A percentile compares a stretch with the other conserved stretches of the same genome.
These are phyloP conservation scores for Suillus placidus DNA, from an alignment of 768 basidiomycete genomes.

Conservation along the genomic window DNA sequence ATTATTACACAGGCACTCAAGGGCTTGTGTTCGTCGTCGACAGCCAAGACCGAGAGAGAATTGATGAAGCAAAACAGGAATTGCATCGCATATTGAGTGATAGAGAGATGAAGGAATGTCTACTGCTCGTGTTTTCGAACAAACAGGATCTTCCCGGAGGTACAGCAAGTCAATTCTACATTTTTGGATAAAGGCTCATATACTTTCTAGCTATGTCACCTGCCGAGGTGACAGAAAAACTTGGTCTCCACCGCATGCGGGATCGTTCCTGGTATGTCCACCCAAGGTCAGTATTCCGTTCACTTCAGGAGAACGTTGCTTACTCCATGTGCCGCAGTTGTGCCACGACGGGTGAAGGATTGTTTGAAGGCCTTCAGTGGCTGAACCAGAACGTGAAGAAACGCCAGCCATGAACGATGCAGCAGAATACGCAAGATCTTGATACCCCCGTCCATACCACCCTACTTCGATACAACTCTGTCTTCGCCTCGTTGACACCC, in stretches of 20 bases:
- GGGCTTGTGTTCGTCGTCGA: slow-evolving; percentile 98
- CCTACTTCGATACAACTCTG: slow-evolving; percentile 26
- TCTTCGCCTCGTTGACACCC: slow-evolving; percentile 33
- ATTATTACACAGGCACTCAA: slow-evolving; percentile 99
- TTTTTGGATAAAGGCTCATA: slow-evolving; percentile 6
- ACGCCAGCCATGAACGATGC: slow-evolving; percentile 63
- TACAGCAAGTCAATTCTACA: slow-evolving; percentile 33
- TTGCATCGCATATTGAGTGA: slow-evolving; percentile 95
- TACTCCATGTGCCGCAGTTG: slow-evolving; percentile 54
- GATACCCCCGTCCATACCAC: slow-evolving; percentile 29
- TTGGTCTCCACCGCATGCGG: slow-evolving; percentile 94
- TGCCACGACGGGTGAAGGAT: slow-evolving; percentile 93
- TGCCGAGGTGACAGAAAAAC: slow-evolving; percentile 96
- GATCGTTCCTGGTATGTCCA: slow-evolving; percentile 99
- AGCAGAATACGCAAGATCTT: slow-evolving; percentile 20
- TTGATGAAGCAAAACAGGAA: slow-evolving; percentile 96
- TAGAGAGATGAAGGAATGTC: slow-evolving; percentile 97
- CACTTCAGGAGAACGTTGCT: slow-evolving; percentile 9
- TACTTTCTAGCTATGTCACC: slow-evolving; percentile 84
- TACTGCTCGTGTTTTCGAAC: slow-evolving; percentile 98
- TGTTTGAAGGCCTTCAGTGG: slow-evolving; percentile 98
- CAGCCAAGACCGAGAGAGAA: slow-evolving; percentile 91
- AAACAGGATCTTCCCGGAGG: slow-evolving; percentile 98
- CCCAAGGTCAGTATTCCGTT: slow-evolving; percentile 69
- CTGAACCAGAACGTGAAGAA: slow-evolving; percentile 97